Evolutionary conservation across 192 early-diverging fungal genomes (phyloP), one percentile per base, ranked within the genome.

Genomic region (Kappamyces sp.): DNA sequence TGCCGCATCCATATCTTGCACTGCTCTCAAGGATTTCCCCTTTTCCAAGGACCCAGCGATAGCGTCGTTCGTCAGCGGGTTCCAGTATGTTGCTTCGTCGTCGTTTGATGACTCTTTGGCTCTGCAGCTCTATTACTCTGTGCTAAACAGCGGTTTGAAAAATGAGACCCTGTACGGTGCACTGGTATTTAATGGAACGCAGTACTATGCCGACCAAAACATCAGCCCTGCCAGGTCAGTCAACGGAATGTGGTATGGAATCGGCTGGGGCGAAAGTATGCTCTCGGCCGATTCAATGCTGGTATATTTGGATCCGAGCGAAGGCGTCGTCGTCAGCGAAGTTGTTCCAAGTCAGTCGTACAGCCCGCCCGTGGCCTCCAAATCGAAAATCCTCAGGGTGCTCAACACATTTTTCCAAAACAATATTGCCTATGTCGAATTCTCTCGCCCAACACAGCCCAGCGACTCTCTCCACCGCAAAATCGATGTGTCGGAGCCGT

Each of bases 261-360:
- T 75, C 15, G 74, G 63, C 8, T 73, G 49, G n/a, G 74, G 74
- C 29, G 6, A 41, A 7, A 40, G 59, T 30, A 76, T 76, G 74
- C 40, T 76, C 51, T 53, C 61, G 7, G 67, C 64, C 9, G 52
- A 76, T 43, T 72, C 72, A 51, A 33, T 69, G 2, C 60, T 76
- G 14, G 60, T 57, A 58, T 65, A 68, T 22, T 22, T 42, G n/a
- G 32, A 38, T 29, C 35, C 34, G 34, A 22, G 22, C 22, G 22
- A 22, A 22, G 22, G 22, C 22, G 22, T 22, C 22, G 22, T 22
- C 22, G 22, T 22, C 22, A 22, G 22, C 22, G 22, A 22, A 22
- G 22, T 22, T 22, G 22, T 22, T 22, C 22, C 22, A 22, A 22
- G 22, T 22, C 22, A 22, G 22, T 22, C 22, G 22, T 22, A 22